phyloP scores from a whole-genome alignment of 2,329 filamentous ascomycete species.

The Cercospora brassicicola region DNA sequence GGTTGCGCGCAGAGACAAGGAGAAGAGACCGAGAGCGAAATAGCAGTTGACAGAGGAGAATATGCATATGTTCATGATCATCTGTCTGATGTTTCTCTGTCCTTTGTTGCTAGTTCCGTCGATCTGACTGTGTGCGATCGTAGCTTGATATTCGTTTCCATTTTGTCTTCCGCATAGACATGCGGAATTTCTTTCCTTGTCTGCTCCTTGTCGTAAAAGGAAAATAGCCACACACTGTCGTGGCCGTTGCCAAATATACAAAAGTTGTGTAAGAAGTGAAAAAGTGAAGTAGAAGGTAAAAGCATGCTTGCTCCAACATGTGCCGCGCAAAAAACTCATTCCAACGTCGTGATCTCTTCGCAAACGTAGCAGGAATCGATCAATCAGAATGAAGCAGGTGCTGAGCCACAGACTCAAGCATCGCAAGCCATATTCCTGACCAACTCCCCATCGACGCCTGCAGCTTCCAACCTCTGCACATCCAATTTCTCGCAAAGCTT shows the following conservation, averaged over 20 bases:
- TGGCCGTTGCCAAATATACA: not conserved
- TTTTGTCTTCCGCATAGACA: not conserved
- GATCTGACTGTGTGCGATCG: not conserved
- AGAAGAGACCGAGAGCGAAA: too few species aligned
- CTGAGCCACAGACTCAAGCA: not conserved
- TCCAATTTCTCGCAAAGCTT: conserved; percentile 30
- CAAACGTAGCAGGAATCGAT: not conserved
- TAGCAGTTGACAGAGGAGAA: too few species aligned
- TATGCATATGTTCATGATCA: not conserved
- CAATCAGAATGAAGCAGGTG: too few species aligned
- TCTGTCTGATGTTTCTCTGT: not conserved
- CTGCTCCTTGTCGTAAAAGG: not conserved
- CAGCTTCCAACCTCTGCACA: conserved; percentile 22
- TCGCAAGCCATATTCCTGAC: conserved; percentile 24
- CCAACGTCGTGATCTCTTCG: not conserved
- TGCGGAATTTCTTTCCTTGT: not conserved
- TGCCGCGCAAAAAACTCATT: not conserved
- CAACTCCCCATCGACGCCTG: conserved; percentile 28
- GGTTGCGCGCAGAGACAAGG: too few species aligned
- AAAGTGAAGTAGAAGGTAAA: not conserved
- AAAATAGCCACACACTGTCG: not conserved
- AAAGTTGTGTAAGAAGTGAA: not conserved
- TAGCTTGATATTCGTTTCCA: too few species aligned
- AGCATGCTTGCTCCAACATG: not conserved
- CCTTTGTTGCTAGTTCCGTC: not conserved